Conservation (phyloP, 352 stramenopile species). For the Pythium scleroteichum region DNA sequence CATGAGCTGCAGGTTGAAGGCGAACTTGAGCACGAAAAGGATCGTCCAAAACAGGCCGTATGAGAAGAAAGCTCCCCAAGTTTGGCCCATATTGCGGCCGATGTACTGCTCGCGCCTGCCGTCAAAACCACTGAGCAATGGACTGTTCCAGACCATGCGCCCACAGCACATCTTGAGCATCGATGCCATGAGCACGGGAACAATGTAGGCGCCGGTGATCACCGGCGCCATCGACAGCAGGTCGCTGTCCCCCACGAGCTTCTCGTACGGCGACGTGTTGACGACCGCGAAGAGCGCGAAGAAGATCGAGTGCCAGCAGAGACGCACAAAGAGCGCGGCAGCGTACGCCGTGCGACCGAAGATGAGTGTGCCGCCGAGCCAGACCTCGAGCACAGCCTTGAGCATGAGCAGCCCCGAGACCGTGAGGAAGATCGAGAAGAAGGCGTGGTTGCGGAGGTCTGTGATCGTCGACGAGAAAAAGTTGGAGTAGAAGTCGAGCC, state of each 20-base stretch:
- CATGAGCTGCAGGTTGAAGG: constrained; percentile 97
- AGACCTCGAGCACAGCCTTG: constrained; percentile 83
- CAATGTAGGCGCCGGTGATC: constrained; percentile 58
- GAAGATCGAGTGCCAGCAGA: constrained; percentile 84
- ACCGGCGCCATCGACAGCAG: constrained; percentile 63
- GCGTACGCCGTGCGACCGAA: constrained; percentile 65
- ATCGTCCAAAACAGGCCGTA: constrained; percentile 82
- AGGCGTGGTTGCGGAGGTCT: constrained; percentile 74
- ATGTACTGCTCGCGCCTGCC: constrained; percentile 79
- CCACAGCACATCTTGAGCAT: constrained; percentile 72
- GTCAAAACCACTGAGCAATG: constrained; percentile 65
- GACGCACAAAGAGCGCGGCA: constrained; percentile 56
- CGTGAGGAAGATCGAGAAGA: constrained; percentile 75
- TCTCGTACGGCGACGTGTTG: constrained; percentile 69
- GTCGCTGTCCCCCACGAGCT: constrained; percentile 51
- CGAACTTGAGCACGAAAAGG: constrained; percentile 94
- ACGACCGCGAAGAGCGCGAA: constrained; percentile 73
- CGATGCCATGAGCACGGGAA: constrained; percentile 55
- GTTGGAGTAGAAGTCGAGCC: constrained; percentile 71
- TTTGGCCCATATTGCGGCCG: constrained; percentile 76
- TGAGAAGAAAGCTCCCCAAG: constrained; percentile 58
- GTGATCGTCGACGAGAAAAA: constrained; percentile 66
- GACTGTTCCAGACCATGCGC: constrained; percentile 52
- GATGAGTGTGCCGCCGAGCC: constrained; percentile 76
- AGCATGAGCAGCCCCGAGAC: constrained; percentile 56